Evolutionary conservation across 2,329 filamentous ascomycete species (phyloP), one percentile per base, ranked within the genome.

Genomic region (Fusarium annulatum): DNA sequence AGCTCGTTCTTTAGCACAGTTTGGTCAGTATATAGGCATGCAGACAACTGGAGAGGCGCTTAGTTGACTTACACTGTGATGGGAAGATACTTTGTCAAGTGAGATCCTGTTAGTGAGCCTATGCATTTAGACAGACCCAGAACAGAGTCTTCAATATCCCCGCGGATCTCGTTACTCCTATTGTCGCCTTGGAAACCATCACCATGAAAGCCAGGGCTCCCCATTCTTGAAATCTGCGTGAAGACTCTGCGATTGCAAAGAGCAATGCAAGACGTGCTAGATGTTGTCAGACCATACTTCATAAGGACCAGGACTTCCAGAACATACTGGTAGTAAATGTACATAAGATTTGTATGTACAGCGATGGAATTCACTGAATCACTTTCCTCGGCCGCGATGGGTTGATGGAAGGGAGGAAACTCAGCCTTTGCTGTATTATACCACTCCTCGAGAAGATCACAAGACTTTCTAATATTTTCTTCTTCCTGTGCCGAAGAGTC

Each of bases 111-210:
- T 2, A 61, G 18, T 14, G 28, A 14, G n/a, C 33, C 49, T 45
- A 61, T 16, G 5, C 49, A 61, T 26, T 14, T 61, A 2, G 59
- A 30, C 7, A 61, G 8, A 7, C 30, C 49, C 1, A 26, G 16
- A 3, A 33, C 7, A 3, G 39, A 61, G 14, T 19, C 41, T 19
- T 61, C 59, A 0, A 56, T 18, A 7, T 56, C 49, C 6, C 38
- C 14, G 5, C 38, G 33, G 23, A 61, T 61, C 11, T 61, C 59
- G 5, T 23, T 51, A 2, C 8, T 6, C 7, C 30, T 23, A 11
- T 19, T 19, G 16, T 4, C 4, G 2, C 10, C 11, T 7, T 23
- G 16, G 2, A 7, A 5, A 14, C 12, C 21, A 0, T 5, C 16
- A 19, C 9, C 2, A 19, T 19, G 15, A 51, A 19, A 34, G 21